Base-by-base conservation (phyloP, 139 green algal species). In the Chlamydomonas incerta region DNA sequence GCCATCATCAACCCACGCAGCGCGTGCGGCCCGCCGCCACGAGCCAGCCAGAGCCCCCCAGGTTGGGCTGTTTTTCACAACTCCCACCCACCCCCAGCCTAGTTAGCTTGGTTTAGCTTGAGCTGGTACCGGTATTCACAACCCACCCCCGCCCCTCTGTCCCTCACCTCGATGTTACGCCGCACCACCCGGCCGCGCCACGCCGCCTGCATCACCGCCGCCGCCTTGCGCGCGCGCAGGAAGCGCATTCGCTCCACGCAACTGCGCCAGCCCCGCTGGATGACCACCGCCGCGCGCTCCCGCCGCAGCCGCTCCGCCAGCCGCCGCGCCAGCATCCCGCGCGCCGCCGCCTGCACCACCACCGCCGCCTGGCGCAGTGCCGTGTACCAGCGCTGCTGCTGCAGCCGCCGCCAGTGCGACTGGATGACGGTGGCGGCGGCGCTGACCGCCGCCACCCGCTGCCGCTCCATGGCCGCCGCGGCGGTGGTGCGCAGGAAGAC, bases 381-480 rank as follows among this genome's bases (percentile, higher is more conserved):
- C 29, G 50, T 26, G 57, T 79, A 91, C 50, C 33, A 69, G 8
- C 75, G 74, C 60, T 57, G 35, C 2, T 55, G 60, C 33, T 74
- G 47, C 72, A 87, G 93, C 28, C 91, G 90, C n/a, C 90, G 88
- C 41, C 87, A 88, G 69, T 90, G 83, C 68, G 88, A 87, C 91
- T 98, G 95, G 74, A 98, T 91, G 34, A 47, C 87, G 6, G 88
- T 85, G 10, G 98, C 96, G 1, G 94, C 91, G 2, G 18, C 71
- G 88, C 96, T 94, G 34, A 98, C 84, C 47, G 92, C 66, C 26
- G 97, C 92, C 17, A 90, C 95, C 35, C 95, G 91, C 77, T 90
- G 74, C 90, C 96, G 96, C 87, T 99, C 96, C 77, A 99, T 92
- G 63, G 95, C 80, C 15, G 93, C 96, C 91, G 98, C 96, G 81